These are phyloP conservation scores for Alloteropsis angusta DNA, from an alignment of 202 grass and related monocot genomes.

Conservation along the genomic window DNA sequence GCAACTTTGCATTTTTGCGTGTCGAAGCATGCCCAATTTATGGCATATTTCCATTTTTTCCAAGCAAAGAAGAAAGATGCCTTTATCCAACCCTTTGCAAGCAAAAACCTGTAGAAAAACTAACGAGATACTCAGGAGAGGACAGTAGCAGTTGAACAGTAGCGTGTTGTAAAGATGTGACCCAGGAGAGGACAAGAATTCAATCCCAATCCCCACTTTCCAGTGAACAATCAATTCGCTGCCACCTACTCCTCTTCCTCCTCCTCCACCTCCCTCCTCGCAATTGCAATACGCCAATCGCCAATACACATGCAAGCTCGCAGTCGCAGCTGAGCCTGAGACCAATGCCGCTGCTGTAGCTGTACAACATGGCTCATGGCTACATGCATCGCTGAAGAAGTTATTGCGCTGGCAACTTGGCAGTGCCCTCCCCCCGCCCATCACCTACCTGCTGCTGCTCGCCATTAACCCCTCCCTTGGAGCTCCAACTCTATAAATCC, in stretches of 20 bases:
- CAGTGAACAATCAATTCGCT: conserved; percentile 4
- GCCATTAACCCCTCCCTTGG: conserved; percentile 1
- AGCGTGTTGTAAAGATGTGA: neutral
- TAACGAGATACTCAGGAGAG: neutral
- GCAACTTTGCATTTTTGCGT: too few relatives aligned
- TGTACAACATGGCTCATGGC: neutral
- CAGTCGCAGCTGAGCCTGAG: neutral
- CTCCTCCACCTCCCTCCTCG: neutral
- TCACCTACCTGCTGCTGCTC: conserved; percentile 14
- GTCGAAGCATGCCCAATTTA: too few relatives aligned
- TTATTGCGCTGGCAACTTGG: conserved; percentile 22
- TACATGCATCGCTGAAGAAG: neutral
- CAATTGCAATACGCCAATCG: neutral
- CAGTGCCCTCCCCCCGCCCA: neutral
- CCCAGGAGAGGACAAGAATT: conserved; percentile 4
- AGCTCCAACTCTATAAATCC: conserved; percentile 39
- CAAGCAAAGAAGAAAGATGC: too few relatives aligned
- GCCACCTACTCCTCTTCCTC: neutral
- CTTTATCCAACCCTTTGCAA: too few relatives aligned
- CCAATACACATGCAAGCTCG: neutral
- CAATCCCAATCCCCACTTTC: neutral
- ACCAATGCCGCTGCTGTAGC: neutral
- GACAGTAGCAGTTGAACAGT: neutral
- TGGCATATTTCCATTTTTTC: too few relatives aligned
- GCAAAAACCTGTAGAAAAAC: neutral